Evolutionary conservation across 2,329 filamentous ascomycete species (phyloP).

Genomic region (Sarocladium strictum): DNA sequence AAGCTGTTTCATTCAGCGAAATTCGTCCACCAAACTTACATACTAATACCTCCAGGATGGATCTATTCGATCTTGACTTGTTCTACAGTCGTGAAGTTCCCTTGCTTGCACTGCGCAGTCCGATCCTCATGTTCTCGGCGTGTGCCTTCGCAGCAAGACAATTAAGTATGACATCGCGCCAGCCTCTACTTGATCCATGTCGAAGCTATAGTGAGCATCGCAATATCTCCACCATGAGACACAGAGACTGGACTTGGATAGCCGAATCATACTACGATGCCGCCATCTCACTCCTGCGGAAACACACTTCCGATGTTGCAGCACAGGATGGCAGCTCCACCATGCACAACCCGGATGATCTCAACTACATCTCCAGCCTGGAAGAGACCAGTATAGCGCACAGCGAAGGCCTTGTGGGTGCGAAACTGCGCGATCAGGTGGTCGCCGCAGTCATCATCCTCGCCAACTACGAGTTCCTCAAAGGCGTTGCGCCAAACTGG

Average conservation of each 20-base stretch:
- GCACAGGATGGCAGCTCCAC: background rate
- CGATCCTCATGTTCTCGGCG: constrained; percentile 1
- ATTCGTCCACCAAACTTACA: background rate
- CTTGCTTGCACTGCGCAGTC: background rate
- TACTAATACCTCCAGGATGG: background rate
- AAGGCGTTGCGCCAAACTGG: background rate
- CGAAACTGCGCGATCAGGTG: background rate
- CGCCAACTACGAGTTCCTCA: constrained; percentile 4
- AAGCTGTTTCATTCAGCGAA: background rate
- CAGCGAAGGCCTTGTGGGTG: background rate
- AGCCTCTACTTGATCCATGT: background rate
- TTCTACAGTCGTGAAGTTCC: constrained; percentile 7
- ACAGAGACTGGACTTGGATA: background rate
- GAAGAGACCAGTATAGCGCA: too few species aligned
- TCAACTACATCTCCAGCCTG: background rate
- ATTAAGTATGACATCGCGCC: background rate
- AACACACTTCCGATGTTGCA: constrained; percentile 3
- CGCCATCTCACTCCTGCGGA: background rate
- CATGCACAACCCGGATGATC: background rate
- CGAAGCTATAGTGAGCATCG: background rate
- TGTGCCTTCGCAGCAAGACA: background rate
- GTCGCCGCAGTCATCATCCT: constrained; percentile 1
- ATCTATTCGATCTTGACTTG: background rate
- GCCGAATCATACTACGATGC: constrained; percentile 4
- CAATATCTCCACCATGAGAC: background rate